A percentile compares a stretch with the other conserved stretches of the same genome.
Conservation (phyloP, 1,284 basidiomycete species). For the Cystobasidium pallidum region DNA sequence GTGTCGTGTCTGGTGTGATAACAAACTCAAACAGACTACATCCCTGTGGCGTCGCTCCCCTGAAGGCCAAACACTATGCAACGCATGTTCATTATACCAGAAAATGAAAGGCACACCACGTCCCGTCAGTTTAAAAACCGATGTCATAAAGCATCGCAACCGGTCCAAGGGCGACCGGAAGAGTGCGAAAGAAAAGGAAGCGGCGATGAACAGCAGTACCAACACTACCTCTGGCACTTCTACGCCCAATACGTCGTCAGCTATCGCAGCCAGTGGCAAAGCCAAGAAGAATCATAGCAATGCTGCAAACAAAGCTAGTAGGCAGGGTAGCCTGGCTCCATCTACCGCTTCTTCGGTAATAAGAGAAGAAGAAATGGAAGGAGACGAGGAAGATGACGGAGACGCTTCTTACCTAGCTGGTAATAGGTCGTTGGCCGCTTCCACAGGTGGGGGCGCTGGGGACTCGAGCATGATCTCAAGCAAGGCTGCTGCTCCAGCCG, state of each 20-base stretch:
- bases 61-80: conserved; percentile 54
- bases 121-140: conserved; percentile 55
- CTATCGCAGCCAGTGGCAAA: not conserved
- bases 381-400: not conserved
- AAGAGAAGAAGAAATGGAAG: conserved; percentile 13
- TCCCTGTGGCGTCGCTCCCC: conserved; percentile 55
- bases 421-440: conserved; percentile 6
- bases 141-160: conserved; percentile 55
- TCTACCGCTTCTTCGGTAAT: conserved; percentile 23
- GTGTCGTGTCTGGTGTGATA: not conserved
- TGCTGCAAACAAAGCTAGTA: conserved; percentile 9
- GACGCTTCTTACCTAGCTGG: not conserved
- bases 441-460: not conserved
- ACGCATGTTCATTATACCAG: conserved; percentile 55
- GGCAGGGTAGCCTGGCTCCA: conserved; percentile 15
- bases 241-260: not conserved
- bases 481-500: not conserved
- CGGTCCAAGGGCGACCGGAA: conserved; percentile 52
- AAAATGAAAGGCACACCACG: conserved; percentile 56
- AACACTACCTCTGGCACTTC: not conserved
- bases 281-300: conserved; percentile 11
- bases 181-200: conserved; percentile 21
- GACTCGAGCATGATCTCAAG: not conserved
- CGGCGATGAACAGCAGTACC: not conserved
- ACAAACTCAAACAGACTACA: conserved; percentile 49